Conservation (phyloP, 148 eudicot species). For the Chenopodium quinoa region DNA sequence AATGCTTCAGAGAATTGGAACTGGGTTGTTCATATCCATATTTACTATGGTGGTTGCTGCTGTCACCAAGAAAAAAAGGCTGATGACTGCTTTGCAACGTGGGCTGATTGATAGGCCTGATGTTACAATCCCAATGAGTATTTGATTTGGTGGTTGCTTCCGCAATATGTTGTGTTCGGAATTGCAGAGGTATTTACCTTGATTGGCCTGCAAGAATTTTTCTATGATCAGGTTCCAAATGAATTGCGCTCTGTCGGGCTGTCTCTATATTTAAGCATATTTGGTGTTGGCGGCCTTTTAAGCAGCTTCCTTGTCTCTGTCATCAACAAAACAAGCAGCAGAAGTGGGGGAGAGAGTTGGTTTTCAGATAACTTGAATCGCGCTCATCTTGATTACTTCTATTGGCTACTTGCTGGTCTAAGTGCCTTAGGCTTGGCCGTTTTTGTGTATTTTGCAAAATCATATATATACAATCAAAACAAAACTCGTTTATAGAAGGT, state of each 20-base stretch:
- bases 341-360: conserved; percentile 42
- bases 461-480: conserved; percentile 25
- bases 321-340: conserved; percentile 34
- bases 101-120: conserved; percentile 43
- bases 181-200: conserved; percentile 42
- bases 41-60: conserved; percentile 46
- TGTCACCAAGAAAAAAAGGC: conserved; percentile 39
- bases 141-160: conserved; percentile 63
- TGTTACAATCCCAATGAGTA: conserved; percentile 46
- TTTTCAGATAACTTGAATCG: conserved; percentile 43
- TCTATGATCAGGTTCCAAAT: conserved; percentile 58
- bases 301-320: conserved; percentile 48
- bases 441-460: conserved; percentile 30
- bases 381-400: conserved; percentile 58
- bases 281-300: conserved; percentile 52
- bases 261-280: conserved; percentile 45
- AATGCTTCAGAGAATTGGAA: conserved; percentile 61
- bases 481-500: neutral
- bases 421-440: conserved; percentile 23
- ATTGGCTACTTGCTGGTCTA: conserved; percentile 35
- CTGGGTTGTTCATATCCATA: conserved; percentile 41
- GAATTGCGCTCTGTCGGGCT: conserved; percentile 53
- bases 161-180: conserved; percentile 49
- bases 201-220: conserved; percentile 67
- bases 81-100: conserved; percentile 32